Evolutionary conservation across 2,329 filamentous ascomycete species (phyloP).

Genomic region (Diaporthe vaccinii): DNA sequence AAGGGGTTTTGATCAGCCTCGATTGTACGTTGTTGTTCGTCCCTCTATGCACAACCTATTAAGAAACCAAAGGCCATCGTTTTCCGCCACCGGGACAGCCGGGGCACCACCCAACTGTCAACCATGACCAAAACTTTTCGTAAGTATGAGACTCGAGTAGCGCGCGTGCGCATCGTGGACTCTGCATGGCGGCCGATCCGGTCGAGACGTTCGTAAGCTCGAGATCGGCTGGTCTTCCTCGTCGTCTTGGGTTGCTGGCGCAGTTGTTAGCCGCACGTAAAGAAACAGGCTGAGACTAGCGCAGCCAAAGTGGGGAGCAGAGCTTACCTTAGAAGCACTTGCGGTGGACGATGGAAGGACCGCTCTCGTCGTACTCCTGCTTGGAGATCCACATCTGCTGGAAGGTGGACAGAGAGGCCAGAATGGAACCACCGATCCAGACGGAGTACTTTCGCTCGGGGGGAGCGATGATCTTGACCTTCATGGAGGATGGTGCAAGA

Average conservation of each 20-base stretch:
- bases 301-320: neutral
- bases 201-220: slow-evolving; percentile 58
- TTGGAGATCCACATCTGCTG: slow-evolving; percentile 99
- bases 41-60: slow-evolving; percentile 62
- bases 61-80: slow-evolving; percentile 64
- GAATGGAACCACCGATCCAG: slow-evolving; percentile 99
- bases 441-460: slow-evolving; percentile 99
- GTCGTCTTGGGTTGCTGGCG: slow-evolving; percentile 42
- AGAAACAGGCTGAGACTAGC: neutral
- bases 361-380: slow-evolving; percentile 99
- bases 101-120: slow-evolving; percentile 65
- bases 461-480: slow-evolving; percentile 99
- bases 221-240: slow-evolving; percentile 46
- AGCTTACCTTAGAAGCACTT: slow-evolving; percentile 98
- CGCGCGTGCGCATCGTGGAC: slow-evolving; percentile 62
- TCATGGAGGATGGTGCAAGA: slow-evolving; percentile 99
- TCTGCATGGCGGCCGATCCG: slow-evolving; percentile 60
- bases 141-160: slow-evolving; percentile 68
- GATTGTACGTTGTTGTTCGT: slow-evolving; percentile 60
- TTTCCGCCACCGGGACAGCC: slow-evolving; percentile 60
- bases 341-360: slow-evolving; percentile 99
- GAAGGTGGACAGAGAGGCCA: slow-evolving; percentile 99
- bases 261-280: neutral
- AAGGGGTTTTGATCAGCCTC: slow-evolving; percentile 70
- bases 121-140: slow-evolving; percentile 70